Evolutionary conservation across 805 yeast species (phyloP).

Genomic region (Soucietia sequanensis): DNA sequence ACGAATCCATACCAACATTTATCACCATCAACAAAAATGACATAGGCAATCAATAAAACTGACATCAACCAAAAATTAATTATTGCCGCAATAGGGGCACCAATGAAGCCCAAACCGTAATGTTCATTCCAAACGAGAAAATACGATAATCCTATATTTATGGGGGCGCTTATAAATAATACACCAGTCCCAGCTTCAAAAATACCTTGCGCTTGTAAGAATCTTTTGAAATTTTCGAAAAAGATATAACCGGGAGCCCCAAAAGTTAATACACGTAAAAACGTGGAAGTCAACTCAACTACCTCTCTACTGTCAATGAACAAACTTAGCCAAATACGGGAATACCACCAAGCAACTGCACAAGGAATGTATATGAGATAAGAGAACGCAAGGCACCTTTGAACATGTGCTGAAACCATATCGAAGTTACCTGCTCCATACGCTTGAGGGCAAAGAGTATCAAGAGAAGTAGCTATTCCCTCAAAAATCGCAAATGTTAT

Average conservation of each 20-base stretch:
- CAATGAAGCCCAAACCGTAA: constrained; percentile 40
- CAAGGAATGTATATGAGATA: constrained; percentile 36
- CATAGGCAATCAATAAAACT: constrained; percentile 34
- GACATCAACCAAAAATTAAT: constrained; percentile 44
- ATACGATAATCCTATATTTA: constrained; percentile 39
- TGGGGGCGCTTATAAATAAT: constrained; percentile 40
- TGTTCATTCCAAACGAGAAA: constrained; percentile 41
- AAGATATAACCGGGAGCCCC: constrained; percentile 46
- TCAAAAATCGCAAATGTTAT: constrained; percentile 45
- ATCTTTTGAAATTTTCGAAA: constrained; percentile 41
- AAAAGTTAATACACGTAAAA: constrained; percentile 31
- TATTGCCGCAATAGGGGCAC: constrained; percentile 44
- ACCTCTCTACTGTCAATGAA: constrained; percentile 36
- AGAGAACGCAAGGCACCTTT: constrained; percentile 36
- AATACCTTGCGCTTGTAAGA: constrained; percentile 46
- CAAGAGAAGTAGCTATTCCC: constrained; percentile 47
- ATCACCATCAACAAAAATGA: constrained; percentile 54
- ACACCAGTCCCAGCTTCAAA: constrained; percentile 48
- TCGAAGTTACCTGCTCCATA: constrained; percentile 43
- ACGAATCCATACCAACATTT: constrained; percentile 68
- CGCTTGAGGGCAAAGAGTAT: constrained; percentile 46
- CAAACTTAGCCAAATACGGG: constrained; percentile 22
- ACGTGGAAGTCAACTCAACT: constrained; percentile 29
- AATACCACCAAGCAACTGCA: constrained; percentile 41
- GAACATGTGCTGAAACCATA: constrained; percentile 36